These are phyloP conservation scores for Tricholomella constricta DNA, from an alignment of 768 basidiomycete species.

Conservation along the genomic window DNA sequence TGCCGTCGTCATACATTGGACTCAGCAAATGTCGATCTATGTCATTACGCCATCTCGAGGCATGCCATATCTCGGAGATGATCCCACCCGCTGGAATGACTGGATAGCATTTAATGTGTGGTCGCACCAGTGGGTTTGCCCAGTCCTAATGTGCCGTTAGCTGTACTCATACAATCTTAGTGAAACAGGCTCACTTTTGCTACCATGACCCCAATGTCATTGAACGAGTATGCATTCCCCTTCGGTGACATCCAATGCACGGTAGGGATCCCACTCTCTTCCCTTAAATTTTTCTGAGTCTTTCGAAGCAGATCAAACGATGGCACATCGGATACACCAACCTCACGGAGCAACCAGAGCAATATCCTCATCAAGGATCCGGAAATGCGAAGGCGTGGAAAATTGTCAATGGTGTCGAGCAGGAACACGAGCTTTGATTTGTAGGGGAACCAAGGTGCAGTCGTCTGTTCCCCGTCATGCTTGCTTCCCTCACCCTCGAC, in stretches of 20 bases:
- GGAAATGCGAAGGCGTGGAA: conserved; percentile 33
- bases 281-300: conserved; percentile 21
- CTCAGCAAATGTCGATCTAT: conserved; percentile 25
- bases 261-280: conserved; percentile 20
- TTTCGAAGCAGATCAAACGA: conserved; percentile 23
- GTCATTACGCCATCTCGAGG: conserved; percentile 25
- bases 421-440: conserved; percentile 19
- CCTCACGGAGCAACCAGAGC: conserved; percentile 30
- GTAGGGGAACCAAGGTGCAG: conserved; percentile 11
- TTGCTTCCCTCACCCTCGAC: neutral
- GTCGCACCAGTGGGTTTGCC: conserved; percentile 27
- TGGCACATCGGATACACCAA: conserved; percentile 30
- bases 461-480: neutral
- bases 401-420: conserved; percentile 33
- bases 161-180: neutral
- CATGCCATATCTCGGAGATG: conserved; percentile 36
- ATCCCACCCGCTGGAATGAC: conserved; percentile 25
- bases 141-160: conserved; percentile 26
- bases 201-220: conserved; percentile 26
- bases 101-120: conserved; percentile 30
- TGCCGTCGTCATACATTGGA: conserved; percentile 28
- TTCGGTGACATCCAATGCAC: conserved; percentile 21
- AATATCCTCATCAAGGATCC: conserved; percentile 29
- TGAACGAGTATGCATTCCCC: conserved; percentile 33
- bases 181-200: conserved; percentile 23